Conservation (phyloP, 768 basidiomycete genomes). For the Termitomyces sp. region DNA sequence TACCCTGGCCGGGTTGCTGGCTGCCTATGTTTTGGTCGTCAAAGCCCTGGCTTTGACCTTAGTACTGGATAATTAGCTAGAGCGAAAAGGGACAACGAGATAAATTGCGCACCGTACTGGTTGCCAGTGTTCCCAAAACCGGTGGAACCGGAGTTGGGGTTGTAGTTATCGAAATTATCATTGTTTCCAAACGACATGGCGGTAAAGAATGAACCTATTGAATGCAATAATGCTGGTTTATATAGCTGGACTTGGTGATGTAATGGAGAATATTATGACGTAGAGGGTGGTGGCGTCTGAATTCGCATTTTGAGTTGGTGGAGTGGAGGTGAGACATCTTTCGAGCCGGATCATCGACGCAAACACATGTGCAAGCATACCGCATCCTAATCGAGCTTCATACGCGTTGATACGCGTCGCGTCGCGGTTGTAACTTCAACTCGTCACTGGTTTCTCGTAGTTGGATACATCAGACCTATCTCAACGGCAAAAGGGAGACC, state of each 20-base stretch:
- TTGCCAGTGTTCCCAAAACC: slow-evolving; percentile 2
- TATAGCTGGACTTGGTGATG: not conserved
- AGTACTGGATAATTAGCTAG: not conserved
- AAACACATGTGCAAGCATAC: slow-evolving; percentile 6
- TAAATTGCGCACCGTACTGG: not conserved
- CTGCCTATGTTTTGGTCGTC: not conserved
- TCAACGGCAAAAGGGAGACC: too few relatives aligned
- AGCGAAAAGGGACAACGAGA: too few relatives aligned
- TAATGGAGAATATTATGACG: slow-evolving; percentile 12
- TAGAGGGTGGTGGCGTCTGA: not conserved
- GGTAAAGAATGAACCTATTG: not conserved
- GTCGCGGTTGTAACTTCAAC: too few relatives aligned
- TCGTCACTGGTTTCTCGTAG: too few relatives aligned
- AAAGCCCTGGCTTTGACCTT: slow-evolving; percentile 3
- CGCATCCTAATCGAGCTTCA: not conserved
- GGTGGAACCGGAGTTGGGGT: slow-evolving; percentile 7
- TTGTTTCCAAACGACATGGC: slow-evolving; percentile 17
- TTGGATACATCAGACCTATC: too few relatives aligned
- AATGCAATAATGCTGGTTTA: not conserved
- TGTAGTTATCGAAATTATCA: slow-evolving; percentile 4
- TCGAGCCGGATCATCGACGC: not conserved
- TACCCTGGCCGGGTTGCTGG: not conserved
- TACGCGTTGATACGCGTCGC: too few relatives aligned
- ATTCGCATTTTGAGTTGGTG: slow-evolving; percentile 3
- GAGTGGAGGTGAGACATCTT: not conserved